phyloP scores from a whole-genome alignment of 2,329 filamentous ascomycete genomes.

The Trichoderma asperellum region DNA sequence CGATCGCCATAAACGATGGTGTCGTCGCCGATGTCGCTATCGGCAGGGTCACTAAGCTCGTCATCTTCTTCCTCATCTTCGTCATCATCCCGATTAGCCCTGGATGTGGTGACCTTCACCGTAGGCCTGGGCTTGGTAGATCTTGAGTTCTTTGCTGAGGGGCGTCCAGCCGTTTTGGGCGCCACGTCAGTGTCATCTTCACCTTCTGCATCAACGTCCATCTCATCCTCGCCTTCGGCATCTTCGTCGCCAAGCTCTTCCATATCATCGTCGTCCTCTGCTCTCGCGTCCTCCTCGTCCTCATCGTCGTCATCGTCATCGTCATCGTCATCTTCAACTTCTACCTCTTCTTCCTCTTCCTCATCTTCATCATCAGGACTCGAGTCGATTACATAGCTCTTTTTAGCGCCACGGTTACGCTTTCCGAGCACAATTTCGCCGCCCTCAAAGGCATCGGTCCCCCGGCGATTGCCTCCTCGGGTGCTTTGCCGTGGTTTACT shows the following conservation, averaged over 20 bases:
- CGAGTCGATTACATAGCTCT: slow-evolving; percentile 64
- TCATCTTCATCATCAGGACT: slow-evolving; percentile 51
- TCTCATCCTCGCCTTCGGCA: slow-evolving; percentile 49
- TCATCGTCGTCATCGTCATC: slow-evolving; percentile 52
- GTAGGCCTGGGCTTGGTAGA: slow-evolving; percentile 42
- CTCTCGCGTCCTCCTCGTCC: slow-evolving; percentile 44
- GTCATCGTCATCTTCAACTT: slow-evolving; percentile 47
- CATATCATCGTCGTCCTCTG: slow-evolving; percentile 46
- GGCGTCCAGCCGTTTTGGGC: slow-evolving; percentile 44
- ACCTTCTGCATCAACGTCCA: slow-evolving; percentile 52
- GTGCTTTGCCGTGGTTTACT: slow-evolving; percentile 58
- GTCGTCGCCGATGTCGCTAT: slow-evolving; percentile 51
- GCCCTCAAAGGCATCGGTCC: slow-evolving; percentile 47
- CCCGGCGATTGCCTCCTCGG: slow-evolving; percentile 44
- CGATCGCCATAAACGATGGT: slow-evolving; percentile 49
- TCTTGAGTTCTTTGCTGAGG: slow-evolving; percentile 47
- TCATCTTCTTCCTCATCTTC: slow-evolving; percentile 58
- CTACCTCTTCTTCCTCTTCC: slow-evolving; percentile 51
- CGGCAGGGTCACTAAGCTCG: slow-evolving; percentile 58
- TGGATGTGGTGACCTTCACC: slow-evolving; percentile 41
- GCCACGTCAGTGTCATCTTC: slow-evolving; percentile 55
- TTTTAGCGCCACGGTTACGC: slow-evolving; percentile 59
- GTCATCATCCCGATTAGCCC: slow-evolving; percentile 44
- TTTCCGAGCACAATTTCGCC: slow-evolving; percentile 56
- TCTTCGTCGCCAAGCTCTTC: slow-evolving; percentile 44